phyloP scores from a whole-genome alignment of 2,329 filamentous ascomycete genomes.

The Talaromyces albobiverticillius region DNA sequence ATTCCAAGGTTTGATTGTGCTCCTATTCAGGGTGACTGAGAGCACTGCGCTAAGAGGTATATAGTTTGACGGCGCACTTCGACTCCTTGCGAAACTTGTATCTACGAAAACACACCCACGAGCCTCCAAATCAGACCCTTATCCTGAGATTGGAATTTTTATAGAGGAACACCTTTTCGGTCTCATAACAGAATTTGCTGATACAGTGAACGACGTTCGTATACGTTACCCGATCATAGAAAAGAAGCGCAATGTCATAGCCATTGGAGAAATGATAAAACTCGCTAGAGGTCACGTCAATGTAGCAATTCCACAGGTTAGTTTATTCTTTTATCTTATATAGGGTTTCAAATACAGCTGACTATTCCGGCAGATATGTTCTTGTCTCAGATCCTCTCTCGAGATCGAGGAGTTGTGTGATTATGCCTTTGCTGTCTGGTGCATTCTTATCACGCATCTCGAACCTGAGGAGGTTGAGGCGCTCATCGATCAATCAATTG shows the following conservation, averaged over 20 bases:
- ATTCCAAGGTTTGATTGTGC: constrained; percentile 48
- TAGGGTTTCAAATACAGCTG: constrained; percentile 2
- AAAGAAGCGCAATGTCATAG: constrained; percentile 73
- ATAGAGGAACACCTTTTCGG: constrained; percentile 81
- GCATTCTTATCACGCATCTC: constrained; percentile 69
- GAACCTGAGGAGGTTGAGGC: constrained; percentile 74
- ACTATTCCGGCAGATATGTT: constrained; percentile 65
- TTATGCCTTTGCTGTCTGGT: constrained; percentile 80
- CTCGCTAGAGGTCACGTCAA: constrained; percentile 71
- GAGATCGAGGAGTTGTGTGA: constrained; percentile 71
- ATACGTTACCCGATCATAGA: constrained; percentile 61
- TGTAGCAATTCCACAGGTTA: constrained; percentile 79
- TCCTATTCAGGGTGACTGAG: neutral
- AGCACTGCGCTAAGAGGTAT: constrained; percentile 17
- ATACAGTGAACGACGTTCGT: constrained; percentile 68
- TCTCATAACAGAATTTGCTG: constrained; percentile 78
- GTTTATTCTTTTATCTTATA: constrained; percentile 21
- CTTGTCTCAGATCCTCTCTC: constrained; percentile 85
- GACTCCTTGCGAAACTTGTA: constrained; percentile 50
- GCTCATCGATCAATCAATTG: constrained; percentile 84
- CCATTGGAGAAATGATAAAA: constrained; percentile 82
- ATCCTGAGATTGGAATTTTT: constrained; percentile 67
- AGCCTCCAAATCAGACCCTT: constrained; percentile 45
- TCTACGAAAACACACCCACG: constrained; percentile 48
- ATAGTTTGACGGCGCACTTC: constrained; percentile 51